These are phyloP conservation scores for Podila horticola DNA, from an alignment of 192 early-diverging fungal genomes.

Conservation along the genomic window DNA sequence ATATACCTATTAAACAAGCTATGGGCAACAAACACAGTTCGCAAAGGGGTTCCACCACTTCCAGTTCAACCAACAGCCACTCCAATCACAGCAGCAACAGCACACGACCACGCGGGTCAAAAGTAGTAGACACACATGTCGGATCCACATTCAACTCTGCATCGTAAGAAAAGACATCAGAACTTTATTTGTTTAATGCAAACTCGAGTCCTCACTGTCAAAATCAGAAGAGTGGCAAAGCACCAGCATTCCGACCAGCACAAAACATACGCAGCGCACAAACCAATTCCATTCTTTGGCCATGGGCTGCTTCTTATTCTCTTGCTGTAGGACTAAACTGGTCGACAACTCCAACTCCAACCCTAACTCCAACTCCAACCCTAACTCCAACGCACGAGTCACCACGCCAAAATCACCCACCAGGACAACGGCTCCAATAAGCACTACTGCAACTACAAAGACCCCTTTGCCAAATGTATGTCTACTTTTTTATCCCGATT, in stretches of 20 bases:
- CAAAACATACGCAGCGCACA: too few relatives aligned
- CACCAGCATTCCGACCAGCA: too few relatives aligned
- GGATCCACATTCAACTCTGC: constrained; percentile 2
- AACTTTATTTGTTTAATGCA: not conserved
- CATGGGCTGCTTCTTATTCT: too few relatives aligned
- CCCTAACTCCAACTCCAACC: not conserved
- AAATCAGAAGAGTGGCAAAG: too few relatives aligned
- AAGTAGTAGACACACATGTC: not conserved
- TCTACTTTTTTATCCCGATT: not conserved
- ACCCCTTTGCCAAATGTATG: constrained; percentile 23
- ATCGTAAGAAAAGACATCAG: not conserved
- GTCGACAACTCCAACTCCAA: not conserved
- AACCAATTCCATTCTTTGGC: too few relatives aligned
- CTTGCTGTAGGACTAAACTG: not conserved
- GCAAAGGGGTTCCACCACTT: too few relatives aligned
- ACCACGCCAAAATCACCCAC: constrained; percentile 13
- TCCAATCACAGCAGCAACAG: not conserved
- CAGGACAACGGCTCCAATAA: constrained; percentile 4
- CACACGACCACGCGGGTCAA: not conserved
- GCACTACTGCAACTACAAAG: not conserved
- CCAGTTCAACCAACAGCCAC: too few relatives aligned
- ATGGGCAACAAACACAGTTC: constrained; percentile 49
- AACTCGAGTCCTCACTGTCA: not conserved
- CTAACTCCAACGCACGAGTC: not conserved
- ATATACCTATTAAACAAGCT: not conserved